Base-by-base conservation (phyloP, 1,284 basidiomycete genomes). In the Schizophyllum commune region DNA sequence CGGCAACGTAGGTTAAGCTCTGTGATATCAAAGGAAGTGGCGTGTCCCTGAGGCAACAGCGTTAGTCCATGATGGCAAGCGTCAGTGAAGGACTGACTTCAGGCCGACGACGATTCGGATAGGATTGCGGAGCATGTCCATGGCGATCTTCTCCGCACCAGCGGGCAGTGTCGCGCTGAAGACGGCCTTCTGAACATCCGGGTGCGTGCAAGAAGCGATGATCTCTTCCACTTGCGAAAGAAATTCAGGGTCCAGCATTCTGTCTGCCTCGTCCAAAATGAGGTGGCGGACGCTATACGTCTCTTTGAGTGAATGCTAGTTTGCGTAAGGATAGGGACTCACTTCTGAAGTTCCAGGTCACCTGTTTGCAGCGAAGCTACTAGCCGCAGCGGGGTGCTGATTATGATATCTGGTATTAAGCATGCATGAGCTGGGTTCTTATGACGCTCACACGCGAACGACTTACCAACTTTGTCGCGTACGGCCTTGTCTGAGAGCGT, bases 121-220 rank as follows among this genome's bases (percentile, higher is more conserved):
- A 7, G 94, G 92, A 65, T 94, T 83, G 8, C 79, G 79, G 59
- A 98, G 81, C 79, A 96, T 92, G 19, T 82, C 83, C 81, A 94
- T 88, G 0, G 94, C 93, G 51, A 96, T 78, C 70, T 90, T 90
- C 73, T 99, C 96, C 0, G 86, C 90, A 9, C 88, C 86, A 5
- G 93, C 88, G 13, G 96, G 96, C 58, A 99, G 84, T 0, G 96
- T 99, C 0, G 96, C 96, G 64, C 92, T 96, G 73, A 98, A 93
- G 34, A 98, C 86, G 1, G 92, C 91, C 69, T 96, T 98, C 71
- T 94, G 93, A 0, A 94, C 68, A 0, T 79, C 69, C 0, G 85
- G 74, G 71, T 90, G 80, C 0, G 86, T 85, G 70, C 94, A 97
- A n/a, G 91, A 85, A 3, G 84, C 83, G 9, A 97, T 75, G 61